Evolutionary conservation across 2,329 filamentous ascomycete species (phyloP), one percentile per base, ranked within the genome.

Genomic region (Fusarium napiforme): DNA sequence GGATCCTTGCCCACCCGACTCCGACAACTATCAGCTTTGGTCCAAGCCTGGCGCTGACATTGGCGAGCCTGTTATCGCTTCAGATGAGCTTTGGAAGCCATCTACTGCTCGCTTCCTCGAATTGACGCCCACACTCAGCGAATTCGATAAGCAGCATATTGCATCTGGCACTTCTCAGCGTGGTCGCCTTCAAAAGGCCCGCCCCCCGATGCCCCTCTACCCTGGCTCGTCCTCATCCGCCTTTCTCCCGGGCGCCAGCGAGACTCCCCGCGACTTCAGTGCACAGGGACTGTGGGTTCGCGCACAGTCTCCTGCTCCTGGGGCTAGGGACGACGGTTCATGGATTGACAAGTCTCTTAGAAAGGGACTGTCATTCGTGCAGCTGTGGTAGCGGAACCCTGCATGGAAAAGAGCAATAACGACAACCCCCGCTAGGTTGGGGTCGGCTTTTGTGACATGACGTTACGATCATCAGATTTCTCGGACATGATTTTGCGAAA

Each of bases 201-300:
- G 75, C 4, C 75, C 72, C 26, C 75, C 75, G 14, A 66, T 75
- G 45, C 69, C 76, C 37, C 65, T 75, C 37, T 71, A 68, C 56
- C 68, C 75, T 40, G 73, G 72, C 12, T 70, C 68, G 39, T 67
- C 76, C 21, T 60, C 62, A 40, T 78, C 76, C 36, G 75, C 69
- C 46, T 78, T 78, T 63, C 61, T 73, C 15, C 71, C 74, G 28
- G 73, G 68, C 15, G 74, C 62, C 43, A 69, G 72, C 62, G 76
- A 78, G 42, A 75, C 75, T 26, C 75, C 77, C 37, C 75, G 77
- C 40, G 77, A 78, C 61, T 78, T 78, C 63, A 72, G 66, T 42
- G 52, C 74, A n/a, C 77, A 78, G 53, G 73, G 55, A 36, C 69
- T 78, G 34, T 78, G 77, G 77, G 64, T 60, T 53, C 66, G 62